Evolutionary conservation across 2,329 filamentous ascomycete species (phyloP), one percentile per base, ranked within the genome.

Genomic region (Colletotrichum sp.): DNA sequence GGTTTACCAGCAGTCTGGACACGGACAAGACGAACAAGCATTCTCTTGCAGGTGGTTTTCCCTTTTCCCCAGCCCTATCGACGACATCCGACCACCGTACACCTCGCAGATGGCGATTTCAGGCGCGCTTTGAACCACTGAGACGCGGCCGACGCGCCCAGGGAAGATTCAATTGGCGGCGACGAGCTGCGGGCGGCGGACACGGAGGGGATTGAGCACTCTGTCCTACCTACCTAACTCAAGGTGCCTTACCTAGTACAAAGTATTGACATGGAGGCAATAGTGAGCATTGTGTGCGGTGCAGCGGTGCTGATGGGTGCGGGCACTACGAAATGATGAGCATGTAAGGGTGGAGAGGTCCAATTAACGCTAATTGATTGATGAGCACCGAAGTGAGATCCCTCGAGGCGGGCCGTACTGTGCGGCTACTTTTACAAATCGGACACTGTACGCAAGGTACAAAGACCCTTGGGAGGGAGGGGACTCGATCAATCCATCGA

Each of bases 321-420:
- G 24, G 24, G 26, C 24, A 43, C 55, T 59, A 28, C 32, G 64
- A 30, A 67, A 67, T 21, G 18, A 48, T 48, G 24, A 67, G 10
- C 64, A 30, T 52, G 52, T 39, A 32, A 52, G 52, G 66, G 39
- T 24, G 48, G 26, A 30, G 30, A 34, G 59, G 34, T 39, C 68
- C 36, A 61, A 68, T 61, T 59, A 52, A 68, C 70, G 55, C 64
- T 68, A 61, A 68, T 68, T 72, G 70, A 61, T 68, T 68, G 70
- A 60, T 34, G 24, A 63, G 32, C 34, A 36, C 4, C 48, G 32
- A 32, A 24, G 28, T 26, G 59, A 63, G 57, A 70, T 63, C 7
- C 66, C 57, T 70, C 55, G 16, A 34, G 43, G 71, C 43, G 32
- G 59, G 59, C 30, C 43, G 48, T 63, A 65, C 43, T 64, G 67